These are phyloP conservation scores for Linderniella brevidens DNA, from an alignment of 257 asterid genomes.

Conservation along the genomic window DNA sequence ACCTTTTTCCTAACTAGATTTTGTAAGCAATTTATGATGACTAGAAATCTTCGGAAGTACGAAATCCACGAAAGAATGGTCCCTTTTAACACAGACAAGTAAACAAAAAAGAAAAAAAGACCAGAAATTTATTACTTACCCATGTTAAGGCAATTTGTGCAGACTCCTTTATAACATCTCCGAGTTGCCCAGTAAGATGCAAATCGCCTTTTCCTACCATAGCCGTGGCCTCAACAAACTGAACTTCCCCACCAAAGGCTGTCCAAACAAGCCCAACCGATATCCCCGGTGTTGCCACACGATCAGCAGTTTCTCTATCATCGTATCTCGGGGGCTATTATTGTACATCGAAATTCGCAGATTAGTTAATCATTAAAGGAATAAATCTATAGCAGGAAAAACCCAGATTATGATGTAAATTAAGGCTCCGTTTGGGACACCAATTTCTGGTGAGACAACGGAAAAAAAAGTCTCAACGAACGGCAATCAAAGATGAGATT, in stretches of 20 bases:
- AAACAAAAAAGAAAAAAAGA: conserved; percentile 3
- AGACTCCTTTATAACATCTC: conserved; percentile 94
- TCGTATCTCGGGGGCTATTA: conserved; percentile 84
- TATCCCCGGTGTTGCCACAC: conserved; percentile 84
- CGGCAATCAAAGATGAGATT: too few relatives aligned
- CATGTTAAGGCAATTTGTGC: conserved; percentile 98
- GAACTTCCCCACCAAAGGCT: conserved; percentile 93
- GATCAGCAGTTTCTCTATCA: conserved; percentile 78
- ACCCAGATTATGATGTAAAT: too few relatives aligned
- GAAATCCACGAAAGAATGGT: too few relatives aligned
- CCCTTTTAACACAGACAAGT: too few relatives aligned
- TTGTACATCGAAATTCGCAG: background rate
- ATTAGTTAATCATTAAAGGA: too few relatives aligned
- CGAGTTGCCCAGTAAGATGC: conserved; percentile 97
- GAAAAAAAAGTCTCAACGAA: background rate
- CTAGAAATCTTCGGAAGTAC: too few relatives aligned
- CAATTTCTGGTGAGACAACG: background rate
- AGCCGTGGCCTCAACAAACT: conserved; percentile 84
- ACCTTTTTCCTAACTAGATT: too few relatives aligned
- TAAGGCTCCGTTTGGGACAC: too few relatives aligned
- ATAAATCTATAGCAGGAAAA: too few relatives aligned
- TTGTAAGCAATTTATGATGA: too few relatives aligned
- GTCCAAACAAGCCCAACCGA: conserved; percentile 97
- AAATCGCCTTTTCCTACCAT: conserved; percentile 96
- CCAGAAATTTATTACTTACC: conserved; percentile 58